phyloP scores from a whole-genome alignment of 257 asterid genomes.

The Verbena officinalis region DNA sequence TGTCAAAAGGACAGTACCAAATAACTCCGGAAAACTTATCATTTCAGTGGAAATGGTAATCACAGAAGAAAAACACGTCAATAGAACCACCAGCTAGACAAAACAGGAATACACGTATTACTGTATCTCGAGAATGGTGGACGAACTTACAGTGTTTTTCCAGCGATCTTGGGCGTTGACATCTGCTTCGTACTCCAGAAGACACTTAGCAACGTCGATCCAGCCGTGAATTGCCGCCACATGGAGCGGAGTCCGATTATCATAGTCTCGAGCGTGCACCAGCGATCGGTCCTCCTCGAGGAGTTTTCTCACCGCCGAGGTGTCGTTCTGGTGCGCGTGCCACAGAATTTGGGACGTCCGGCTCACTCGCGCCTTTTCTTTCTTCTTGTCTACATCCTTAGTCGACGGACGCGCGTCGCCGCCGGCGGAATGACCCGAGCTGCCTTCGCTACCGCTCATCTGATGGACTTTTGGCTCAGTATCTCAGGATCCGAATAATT shows the following conservation, averaged over 20 bases:
- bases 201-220: conserved; percentile 91
- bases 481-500: conserved; percentile 20
- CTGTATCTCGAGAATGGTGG: neutral
- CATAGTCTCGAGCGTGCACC: conserved; percentile 86
- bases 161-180: conserved; percentile 99
- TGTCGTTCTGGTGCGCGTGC: conserved; percentile 98
- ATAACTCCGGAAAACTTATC: conserved; percentile 23
- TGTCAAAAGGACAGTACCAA: conserved; percentile 4
- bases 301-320: conserved; percentile 78
- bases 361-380: conserved; percentile 87
- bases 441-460: conserved; percentile 88
- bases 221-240: conserved; percentile 96
- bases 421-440: conserved; percentile 64
- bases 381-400: conserved; percentile 62
- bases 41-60: neutral
- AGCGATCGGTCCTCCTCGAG: conserved; percentile 89
- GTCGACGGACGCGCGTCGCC: conserved; percentile 41
- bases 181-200: conserved; percentile 79
- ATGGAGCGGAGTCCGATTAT: conserved; percentile 92
- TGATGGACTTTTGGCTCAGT: neutral
- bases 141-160: conserved; percentile 76
- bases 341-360: conserved; percentile 84
- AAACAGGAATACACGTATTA: conserved; percentile 4
- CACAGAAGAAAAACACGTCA: conserved; percentile 9
- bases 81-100: neutral